Evolutionary conservation across 108 stramenopile genomes (phyloP), one percentile per base, ranked within the genome.

Genomic region (Aureococcus anophagefferens): DNA sequence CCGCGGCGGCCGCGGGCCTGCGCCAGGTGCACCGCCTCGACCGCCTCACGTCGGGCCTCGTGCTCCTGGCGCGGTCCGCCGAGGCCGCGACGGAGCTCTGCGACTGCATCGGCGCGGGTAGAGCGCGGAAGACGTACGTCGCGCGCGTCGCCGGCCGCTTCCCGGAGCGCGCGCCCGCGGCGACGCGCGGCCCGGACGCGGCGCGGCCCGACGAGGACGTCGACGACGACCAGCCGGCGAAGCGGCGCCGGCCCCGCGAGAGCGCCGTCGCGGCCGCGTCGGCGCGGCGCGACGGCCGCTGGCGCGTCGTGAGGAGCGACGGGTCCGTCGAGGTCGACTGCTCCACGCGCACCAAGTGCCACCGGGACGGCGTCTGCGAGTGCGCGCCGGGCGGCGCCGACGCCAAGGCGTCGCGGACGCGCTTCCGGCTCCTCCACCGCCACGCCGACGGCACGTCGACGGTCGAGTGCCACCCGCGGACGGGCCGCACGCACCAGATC

Each of bases 131-230:
- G 74, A 40, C 68, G 25, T 85, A 85, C 67, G 71, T 85, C 17
- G 84, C 84, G 9, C 70, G 84, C n/a, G 84, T 85, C 62, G 16
- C 25, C n/a, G 83, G 83, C 36, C 30, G 63, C 32, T 85, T 85
- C 73, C 76, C 76, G 35, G 35, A 18, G 31, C n/a, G 64, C 34
- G 29, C 65, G 31, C 71, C 76, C 44, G 30, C 69, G 13, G 32
- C 68, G 15, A 4, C 0, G 71, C 34, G 32, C 17, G 30, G 63
- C 17, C 5, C 46, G 0, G 29, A 13, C 13, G 29, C 11, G 46
- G 69, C 31, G 71, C 3, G 21, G 71, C 21, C 29, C 30, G 33
- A 29, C 28, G 25, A 69, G 18, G 66, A 33, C 4, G 69, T n/a
- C 7, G 30, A 29, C 3, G 66, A 40, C 11, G 69, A 30, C 25